Evolutionary conservation across 176 grass and related monocot species (phyloP).

Genomic region (Triticum aestivum): IWGSC_CS_RefSeq_v2.1 NC_057802.1:486780882-486781381

Average conservation of each 20-base stretch:
- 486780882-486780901: constrained; percentile 46
- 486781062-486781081: neutral
- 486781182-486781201: neutral
- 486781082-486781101: neutral
- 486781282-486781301: neutral
- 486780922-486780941: constrained; percentile 46
- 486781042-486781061: constrained; percentile 14
- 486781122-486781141: constrained; percentile 6
- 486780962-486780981: neutral
- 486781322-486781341: neutral
- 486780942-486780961: constrained; percentile 17
- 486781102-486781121: neutral
- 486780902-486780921: constrained; percentile 32
- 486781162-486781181: constrained; percentile 1
- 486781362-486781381: too few relatives aligned
- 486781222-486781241: neutral
- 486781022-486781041: constrained; percentile 12
- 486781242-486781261: neutral
- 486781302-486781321: neutral
- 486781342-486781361: too few relatives aligned
- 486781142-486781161: constrained; percentile 12
- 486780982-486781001: neutral
- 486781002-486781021: neutral
- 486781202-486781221: neutral
- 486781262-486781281: neutral